Evolutionary conservation across 2,329 filamentous ascomycete genomes (phyloP).

Genomic region (Alternaria brassicae): DNA sequence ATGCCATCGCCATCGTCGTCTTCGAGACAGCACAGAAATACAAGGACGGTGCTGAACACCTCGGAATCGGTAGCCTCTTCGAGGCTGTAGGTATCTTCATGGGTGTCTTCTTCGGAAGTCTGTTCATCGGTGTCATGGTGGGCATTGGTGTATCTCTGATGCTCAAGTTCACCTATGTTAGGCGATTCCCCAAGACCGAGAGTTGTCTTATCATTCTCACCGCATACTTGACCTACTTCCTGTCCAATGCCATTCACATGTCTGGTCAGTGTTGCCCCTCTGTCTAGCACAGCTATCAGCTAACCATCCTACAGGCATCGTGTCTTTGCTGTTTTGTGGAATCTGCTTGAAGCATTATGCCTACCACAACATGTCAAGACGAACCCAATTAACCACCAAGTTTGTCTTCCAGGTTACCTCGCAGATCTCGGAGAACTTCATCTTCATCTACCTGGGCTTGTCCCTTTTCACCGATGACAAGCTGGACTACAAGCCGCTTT

Average conservation of each 20-base stretch:
- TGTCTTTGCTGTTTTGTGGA: conserved; percentile 94
- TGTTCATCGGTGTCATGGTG: conserved; percentile 86
- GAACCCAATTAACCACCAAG: conserved; percentile 96
- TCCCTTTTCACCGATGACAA: conserved; percentile 92
- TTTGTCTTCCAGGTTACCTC: conserved; percentile 95
- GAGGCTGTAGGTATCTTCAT: conserved; percentile 95
- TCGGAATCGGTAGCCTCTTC: conserved; percentile 83
- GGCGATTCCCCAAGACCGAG: conserved; percentile 94
- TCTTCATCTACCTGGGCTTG: conserved; percentile 97
- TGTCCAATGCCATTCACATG: conserved; percentile 93
- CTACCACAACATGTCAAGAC: conserved; percentile 99
- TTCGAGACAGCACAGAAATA: conserved; percentile 98
- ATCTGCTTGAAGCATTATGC: conserved; percentile 99
- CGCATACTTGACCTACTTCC: conserved; percentile 96
- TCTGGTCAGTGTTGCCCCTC: conserved; percentile 70
- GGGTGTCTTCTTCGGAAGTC: conserved; percentile 91
- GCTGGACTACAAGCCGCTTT: conserved; percentile 88
- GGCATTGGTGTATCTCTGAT: conserved; percentile 86
- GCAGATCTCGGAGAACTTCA: conserved; percentile 97
- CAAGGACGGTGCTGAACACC: conserved; percentile 71
- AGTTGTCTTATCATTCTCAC: conserved; percentile 93
- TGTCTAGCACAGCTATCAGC: conserved; percentile 2
- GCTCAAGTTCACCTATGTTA: conserved; percentile 92
- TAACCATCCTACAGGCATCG: conserved; percentile 72
- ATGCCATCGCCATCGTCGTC: conserved; percentile 97